Base-by-base conservation (phyloP, 2,329 filamentous ascomycete species). In the Cryphonectria nitschkei region DNA sequence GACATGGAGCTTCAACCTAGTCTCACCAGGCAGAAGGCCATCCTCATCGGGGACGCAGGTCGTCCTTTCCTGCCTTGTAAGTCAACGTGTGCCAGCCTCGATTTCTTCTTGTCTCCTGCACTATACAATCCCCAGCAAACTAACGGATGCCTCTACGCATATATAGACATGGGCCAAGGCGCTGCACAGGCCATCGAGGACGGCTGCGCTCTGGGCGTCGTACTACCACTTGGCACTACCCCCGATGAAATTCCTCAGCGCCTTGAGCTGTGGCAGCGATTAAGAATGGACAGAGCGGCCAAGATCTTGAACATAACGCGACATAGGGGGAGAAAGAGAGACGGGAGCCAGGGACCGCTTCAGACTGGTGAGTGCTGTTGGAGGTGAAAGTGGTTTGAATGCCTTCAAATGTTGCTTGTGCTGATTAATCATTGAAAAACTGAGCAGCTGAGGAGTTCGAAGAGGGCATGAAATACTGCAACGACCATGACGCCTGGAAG, bases 1-100 rank as follows among this genome's bases (percentile, higher is more conserved):
- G 68, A 72, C 32, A 72, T 72, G 71, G 71, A 72, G n/a, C 54
- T 70, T 13, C 56, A 66, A n/a, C 65, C 71, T 14, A 72, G 69
- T 26, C 65, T 76, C 22, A 72, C 74, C 52, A 74, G 72, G 37
- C 73, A 73, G 32, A 76, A 73, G 62, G 75, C 75, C 50, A 52
- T 75, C 41, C 74, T 76, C 64, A 73, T 76, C 43, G 75, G 72
- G 13, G 74, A 76, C 41, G 76, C 75, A 32, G 75, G 75, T 61
- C 75, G 75, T 52, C 75, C 76, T 19, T 74, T 76, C 62, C 75
- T 76, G 29, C 75, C 75, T 2, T 71, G 75, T 32, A 67, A 76
- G 65, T 74, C 37, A 64, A 26, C 29, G 19, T 22, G 60, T 9
- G 9, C 22, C 9, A 16, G 16, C 13, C 7, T 13, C 37, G 67